Evolutionary conservation across 2,329 filamentous ascomycete genomes (phyloP).

Genomic region (Aspergillus glaucus): DNA sequence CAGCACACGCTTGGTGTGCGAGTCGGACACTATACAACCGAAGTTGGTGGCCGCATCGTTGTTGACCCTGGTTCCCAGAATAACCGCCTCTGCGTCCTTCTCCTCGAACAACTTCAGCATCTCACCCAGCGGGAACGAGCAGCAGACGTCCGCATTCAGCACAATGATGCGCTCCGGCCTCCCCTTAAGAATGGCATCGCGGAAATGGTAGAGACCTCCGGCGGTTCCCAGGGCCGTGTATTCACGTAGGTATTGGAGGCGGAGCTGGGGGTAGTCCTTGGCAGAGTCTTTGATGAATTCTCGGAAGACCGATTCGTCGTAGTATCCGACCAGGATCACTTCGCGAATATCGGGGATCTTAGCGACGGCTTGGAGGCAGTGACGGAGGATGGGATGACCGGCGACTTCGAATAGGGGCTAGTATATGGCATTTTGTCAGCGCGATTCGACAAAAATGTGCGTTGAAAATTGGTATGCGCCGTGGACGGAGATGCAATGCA

Average conservation of each 20-base stretch:
- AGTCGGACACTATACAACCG: slow-evolving; percentile 92
- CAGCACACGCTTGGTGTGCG: slow-evolving; percentile 87
- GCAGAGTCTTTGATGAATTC: slow-evolving; percentile 94
- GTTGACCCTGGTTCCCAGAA: slow-evolving; percentile 83
- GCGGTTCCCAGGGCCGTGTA: slow-evolving; percentile 95
- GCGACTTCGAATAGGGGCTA: slow-evolving; percentile 97
- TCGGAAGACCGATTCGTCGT: slow-evolving; percentile 92
- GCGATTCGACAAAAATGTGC: slow-evolving; percentile 1
- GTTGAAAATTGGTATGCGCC: not conserved
- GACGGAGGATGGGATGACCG: slow-evolving; percentile 96
- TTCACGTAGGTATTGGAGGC: slow-evolving; percentile 92
- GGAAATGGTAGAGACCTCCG: slow-evolving; percentile 96
- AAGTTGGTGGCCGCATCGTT: slow-evolving; percentile 94
- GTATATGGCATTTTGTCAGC: slow-evolving; percentile 2
- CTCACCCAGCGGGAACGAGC: slow-evolving; percentile 90
- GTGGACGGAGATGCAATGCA: not conserved
- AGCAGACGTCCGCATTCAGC: slow-evolving; percentile 96
- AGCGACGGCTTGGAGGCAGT: slow-evolving; percentile 86
- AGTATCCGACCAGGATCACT: slow-evolving; percentile 97
- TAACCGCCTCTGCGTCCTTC: slow-evolving; percentile 93
- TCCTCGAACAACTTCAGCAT: slow-evolving; percentile 94
- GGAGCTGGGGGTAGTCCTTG: slow-evolving; percentile 77
- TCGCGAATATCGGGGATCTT: slow-evolving; percentile 91
- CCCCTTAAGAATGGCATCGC: slow-evolving; percentile 95
- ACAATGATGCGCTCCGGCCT: slow-evolving; percentile 93